These are phyloP conservation scores for Cordyceps pruinosa DNA, from an alignment of 2,329 filamentous ascomycete genomes.

Conservation along the genomic window DNA sequence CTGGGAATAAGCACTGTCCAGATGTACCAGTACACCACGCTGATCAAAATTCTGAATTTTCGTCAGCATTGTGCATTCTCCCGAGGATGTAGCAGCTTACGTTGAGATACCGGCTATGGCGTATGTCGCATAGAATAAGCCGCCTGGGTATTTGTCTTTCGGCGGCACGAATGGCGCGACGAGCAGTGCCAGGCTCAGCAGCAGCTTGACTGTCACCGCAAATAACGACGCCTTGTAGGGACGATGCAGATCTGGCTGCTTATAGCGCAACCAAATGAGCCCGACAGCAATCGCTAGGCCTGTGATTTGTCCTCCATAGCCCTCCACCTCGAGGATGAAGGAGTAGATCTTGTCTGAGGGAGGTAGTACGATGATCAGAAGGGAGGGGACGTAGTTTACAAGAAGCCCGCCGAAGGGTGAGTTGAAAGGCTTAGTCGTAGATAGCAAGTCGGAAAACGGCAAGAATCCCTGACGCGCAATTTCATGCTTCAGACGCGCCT, in stretches of 20 bases:
- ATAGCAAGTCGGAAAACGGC: slow-evolving; percentile 52
- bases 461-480: slow-evolving; percentile 65
- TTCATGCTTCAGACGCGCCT: slow-evolving; percentile 66
- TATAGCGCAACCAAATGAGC: slow-evolving; percentile 52
- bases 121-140: slow-evolving; percentile 47
- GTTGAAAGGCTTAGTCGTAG: slow-evolving; percentile 59
- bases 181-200: slow-evolving; percentile 47
- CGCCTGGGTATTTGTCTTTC: slow-evolving; percentile 35
- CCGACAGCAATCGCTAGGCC: slow-evolving; percentile 50
- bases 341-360: slow-evolving; percentile 61
- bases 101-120: slow-evolving; percentile 45
- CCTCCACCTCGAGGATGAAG: slow-evolving; percentile 67
- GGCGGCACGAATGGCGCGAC: slow-evolving; percentile 58
- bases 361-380: slow-evolving; percentile 59
- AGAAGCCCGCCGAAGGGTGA: slow-evolving; percentile 62
- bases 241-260: slow-evolving; percentile 51
- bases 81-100: slow-evolving; percentile 30
- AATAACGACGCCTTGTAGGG: slow-evolving; percentile 60
- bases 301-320: slow-evolving; percentile 58
- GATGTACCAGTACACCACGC: slow-evolving; percentile 60
- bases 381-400: slow-evolving; percentile 60
- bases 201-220: slow-evolving; percentile 49
- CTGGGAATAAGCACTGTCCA: slow-evolving; percentile 56
- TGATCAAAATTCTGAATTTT: slow-evolving; percentile 44
- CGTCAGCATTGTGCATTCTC: background rate